A percentile compares a stretch with the other conserved stretches of the same genome.
These are phyloP conservation scores for Vigna nakashimae DNA, from an alignment of 306 rosid genomes.

Conservation along the genomic window DNA sequence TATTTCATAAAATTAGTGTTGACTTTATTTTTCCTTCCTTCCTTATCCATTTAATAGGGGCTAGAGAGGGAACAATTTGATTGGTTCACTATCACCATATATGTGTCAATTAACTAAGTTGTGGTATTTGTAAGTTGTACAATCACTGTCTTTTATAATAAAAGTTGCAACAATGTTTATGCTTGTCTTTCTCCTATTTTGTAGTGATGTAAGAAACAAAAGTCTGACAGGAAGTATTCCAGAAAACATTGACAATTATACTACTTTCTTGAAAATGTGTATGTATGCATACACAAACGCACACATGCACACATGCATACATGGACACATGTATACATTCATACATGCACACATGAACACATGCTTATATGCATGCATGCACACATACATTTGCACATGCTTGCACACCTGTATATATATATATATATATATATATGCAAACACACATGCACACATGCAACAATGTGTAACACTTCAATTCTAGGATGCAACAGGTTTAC, in stretches of 20 bases:
- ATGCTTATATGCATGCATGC: no score
- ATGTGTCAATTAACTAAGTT: constrained; percentile 91
- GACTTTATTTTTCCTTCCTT: not conserved
- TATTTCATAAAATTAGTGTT: not conserved
- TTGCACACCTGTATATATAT: no score
- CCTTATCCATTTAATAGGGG: constrained; percentile 59
- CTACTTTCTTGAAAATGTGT: constrained; percentile 67
- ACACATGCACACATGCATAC: no score
- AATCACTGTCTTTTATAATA: constrained; percentile 10
- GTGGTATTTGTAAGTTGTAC: constrained; percentile 94
- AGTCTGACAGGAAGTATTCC: constrained; percentile 91
- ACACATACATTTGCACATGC: no score
- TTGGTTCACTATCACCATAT: constrained; percentile 86
- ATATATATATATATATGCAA: no score
- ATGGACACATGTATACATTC: no score
- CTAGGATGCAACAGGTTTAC: no score
- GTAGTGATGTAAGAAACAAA: constrained; percentile 94
- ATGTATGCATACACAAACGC: no score
- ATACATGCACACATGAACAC: no score
- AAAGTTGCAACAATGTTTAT: not conserved
- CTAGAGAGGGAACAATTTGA: constrained; percentile 89
- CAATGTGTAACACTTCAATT: no score
- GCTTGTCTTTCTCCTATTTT: constrained; percentile 29
- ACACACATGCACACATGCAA: no score
- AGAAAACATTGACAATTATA: constrained; percentile 82